Evolutionary conservation across 768 basidiomycete genomes (phyloP).

Genomic region (Clitopilus hobsonii): DNA sequence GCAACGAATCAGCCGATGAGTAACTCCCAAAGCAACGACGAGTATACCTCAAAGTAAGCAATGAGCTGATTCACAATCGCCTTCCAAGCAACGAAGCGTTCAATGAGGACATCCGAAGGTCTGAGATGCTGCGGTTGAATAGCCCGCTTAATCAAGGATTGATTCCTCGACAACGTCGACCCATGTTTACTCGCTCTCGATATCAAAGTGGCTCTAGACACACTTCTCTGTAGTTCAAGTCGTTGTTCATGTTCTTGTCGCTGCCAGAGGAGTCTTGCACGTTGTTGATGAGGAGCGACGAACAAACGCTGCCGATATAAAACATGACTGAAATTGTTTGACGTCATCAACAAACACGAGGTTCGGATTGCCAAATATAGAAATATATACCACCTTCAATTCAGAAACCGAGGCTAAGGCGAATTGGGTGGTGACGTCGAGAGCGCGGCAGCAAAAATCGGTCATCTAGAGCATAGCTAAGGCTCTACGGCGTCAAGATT

Average conservation of each 20-base stretch:
- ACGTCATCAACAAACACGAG: background rate
- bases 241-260: background rate
- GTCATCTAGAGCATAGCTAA: too few species aligned
- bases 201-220: background rate
- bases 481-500: too few species aligned
- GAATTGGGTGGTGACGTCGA: too few species aligned
- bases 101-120: slow-evolving; percentile 94
- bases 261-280: background rate
- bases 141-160: slow-evolving; percentile 93
- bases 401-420: too few species aligned
- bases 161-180: slow-evolving; percentile 75
- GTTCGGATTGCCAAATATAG: too few species aligned
- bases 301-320: background rate
- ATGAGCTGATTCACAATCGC: slow-evolving; percentile 94
- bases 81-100: slow-evolving; percentile 93
- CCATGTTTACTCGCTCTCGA: background rate
- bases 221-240: background rate
- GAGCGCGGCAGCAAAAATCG: too few species aligned
- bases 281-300: background rate
- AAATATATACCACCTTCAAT: too few species aligned
- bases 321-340: background rate
- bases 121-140: slow-evolving; percentile 85
- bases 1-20: background rate
- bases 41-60: slow-evolving; percentile 73
- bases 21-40: background rate